Evolutionary conservation across 345 rosid genomes (phyloP), one percentile per base, ranked within the genome.

Genomic region (Sonneratia alba): DNA sequence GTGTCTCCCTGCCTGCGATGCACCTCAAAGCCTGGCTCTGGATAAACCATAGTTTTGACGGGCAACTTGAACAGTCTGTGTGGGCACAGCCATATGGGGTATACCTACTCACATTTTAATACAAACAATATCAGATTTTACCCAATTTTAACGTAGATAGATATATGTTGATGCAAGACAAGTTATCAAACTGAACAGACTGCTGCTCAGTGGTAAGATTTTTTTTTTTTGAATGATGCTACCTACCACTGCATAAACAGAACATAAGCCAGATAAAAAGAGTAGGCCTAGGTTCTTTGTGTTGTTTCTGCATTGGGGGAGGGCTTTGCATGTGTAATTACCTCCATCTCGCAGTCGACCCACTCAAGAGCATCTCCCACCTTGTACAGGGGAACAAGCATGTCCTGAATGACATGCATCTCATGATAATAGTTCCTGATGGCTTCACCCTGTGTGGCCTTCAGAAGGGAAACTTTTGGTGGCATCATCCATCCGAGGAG

Each of bases 401-500:
- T 87, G 77, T 96, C 99, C 77, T 96, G 99, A 72, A 96, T 96
- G 79, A 96, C 96, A 78, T 96, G 99, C 84, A 77, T 92, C 70
- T 96, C 97, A 78, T 96, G 99, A 87, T 96, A 92, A 75, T 89
- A 96, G 88, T 96, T 91, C 70, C 99, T 85, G 71, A 96, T 88
- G 68, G 97, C 93, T 85, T 96, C 99, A 68, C 99, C 99, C 84
- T 96, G 99, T 67, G 97, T 96, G 21, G 96, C 97, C 83, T 96
- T 96, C 61, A 92, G 99, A 80, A 96, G 85, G 63, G 99, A 96
- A 69, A 96, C 97, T 89, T 96, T 96, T 16, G 99, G 99, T 53
- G 99, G 99, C 99, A 92, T 96, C 84, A 92, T 12, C 99, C 99
- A 96, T 80, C 99, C 99, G 32, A 96, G 77, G 53, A 92, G 88